Conservation (phyloP, 441 rosid species). For the Mallotus repandus region DNA sequence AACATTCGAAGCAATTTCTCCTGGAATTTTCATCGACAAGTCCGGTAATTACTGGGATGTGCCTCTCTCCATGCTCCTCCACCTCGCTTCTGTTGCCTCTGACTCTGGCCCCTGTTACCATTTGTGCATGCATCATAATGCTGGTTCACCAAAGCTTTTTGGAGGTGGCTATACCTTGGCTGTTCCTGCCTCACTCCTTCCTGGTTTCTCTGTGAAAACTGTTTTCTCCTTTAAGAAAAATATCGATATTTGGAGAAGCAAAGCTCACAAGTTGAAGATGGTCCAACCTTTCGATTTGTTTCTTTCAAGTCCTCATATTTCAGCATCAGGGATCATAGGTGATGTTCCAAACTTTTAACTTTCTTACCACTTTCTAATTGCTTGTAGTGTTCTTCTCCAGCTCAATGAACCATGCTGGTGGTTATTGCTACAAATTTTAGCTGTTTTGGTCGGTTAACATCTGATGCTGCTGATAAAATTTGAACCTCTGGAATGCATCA, state of each 20-base stretch:
- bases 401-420: too few species aligned
- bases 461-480: background rate
- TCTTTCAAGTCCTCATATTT: conserved; percentile 73
- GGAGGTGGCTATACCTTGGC: conserved; percentile 34
- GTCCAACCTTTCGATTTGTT: conserved; percentile 74
- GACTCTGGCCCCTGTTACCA: conserved; percentile 68
- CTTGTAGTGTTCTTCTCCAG: background rate
- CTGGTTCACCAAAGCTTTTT: conserved; percentile 48
- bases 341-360: conserved; percentile 24
- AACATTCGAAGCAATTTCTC: conserved; percentile 67
- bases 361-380: background rate
- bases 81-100: conserved; percentile 71
- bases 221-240: conserved; percentile 63
- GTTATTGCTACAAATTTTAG: too few species aligned
- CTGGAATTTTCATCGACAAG: conserved; percentile 73
- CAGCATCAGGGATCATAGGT: conserved; percentile 80
- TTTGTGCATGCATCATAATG: conserved; percentile 62
- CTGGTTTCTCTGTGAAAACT: conserved; percentile 58
- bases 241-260: conserved; percentile 75
- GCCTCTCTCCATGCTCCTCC: conserved; percentile 65
- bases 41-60: conserved; percentile 81
- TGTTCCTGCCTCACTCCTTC: conserved; percentile 62
- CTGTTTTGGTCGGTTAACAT: background rate
- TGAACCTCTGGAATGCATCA: background rate
- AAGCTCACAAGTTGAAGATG: conserved; percentile 51